Base-by-base conservation (phyloP, 768 basidiomycete species). In the Boletus rufocinnamomeus region DNA sequence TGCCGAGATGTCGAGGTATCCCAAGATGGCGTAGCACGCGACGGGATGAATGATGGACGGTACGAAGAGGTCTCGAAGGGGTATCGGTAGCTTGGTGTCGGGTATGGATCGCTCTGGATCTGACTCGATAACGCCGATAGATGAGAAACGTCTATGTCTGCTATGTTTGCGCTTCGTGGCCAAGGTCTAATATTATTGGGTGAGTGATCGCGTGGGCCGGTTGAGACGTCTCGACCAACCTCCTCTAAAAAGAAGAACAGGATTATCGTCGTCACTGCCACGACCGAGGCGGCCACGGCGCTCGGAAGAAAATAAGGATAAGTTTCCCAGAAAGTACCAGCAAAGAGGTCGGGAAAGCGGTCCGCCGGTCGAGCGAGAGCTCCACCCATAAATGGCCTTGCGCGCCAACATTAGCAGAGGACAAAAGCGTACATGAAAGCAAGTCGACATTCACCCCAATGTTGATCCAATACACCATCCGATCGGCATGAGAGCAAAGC, bases 221-320 rank as follows among this genome's bases (percentile, higher is more conserved):
- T 6, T 4, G 21, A 17, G 25, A 27, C 27, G 27, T 4, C 19
- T 28, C 8, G 6, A 62, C 73, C 21, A 23, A 79, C 81, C 74
- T 89, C 88, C 58, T 84, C 79, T 16, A 89, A 72, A 69, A 79
- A 83, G 19, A 83, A 61, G 34, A 77, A 56, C 1, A 63, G 66
- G 0, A 80, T 77, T 9, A 84, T 64, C 9, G 81, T 56, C 2
- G 79, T 81, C 19, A 82, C 9, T 8, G 72, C 69, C 2, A 83
- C 74, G 59, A 82, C 79, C 0, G 81, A 79, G 2, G 85, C 85
- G 2, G 84, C 76, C 9, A 85, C 80, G 6, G 81, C 78, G 62
- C 85, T 88, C 2, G 88, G 84, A 32, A 90, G 77, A 67, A 89
- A 88, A 77, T 81, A 74, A 3, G 84, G 85, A 58, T 84, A 81